Evolutionary conservation across 2,329 filamentous ascomycete genomes (phyloP).

Genomic region (Penicillium sp.): DNA sequence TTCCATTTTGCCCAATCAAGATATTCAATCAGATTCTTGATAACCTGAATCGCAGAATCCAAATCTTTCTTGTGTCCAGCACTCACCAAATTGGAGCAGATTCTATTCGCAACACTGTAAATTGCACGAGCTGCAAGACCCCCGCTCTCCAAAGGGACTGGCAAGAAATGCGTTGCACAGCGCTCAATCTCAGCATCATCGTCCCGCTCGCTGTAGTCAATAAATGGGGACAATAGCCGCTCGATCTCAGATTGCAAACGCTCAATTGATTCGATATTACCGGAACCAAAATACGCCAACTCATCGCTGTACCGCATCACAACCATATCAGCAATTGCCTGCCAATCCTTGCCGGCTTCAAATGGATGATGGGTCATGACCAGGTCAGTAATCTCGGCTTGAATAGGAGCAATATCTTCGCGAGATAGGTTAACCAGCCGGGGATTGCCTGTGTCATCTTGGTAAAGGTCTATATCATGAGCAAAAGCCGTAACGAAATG

Average conservation of each 20-base stretch:
- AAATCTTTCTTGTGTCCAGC: slow-evolving; percentile 24
- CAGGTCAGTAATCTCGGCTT: slow-evolving; percentile 48
- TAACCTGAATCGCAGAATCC: slow-evolving; percentile 26
- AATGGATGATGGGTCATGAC: slow-evolving; percentile 34
- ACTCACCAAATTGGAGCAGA: slow-evolving; percentile 35
- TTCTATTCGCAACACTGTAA: slow-evolving; percentile 28
- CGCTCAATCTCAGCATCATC: slow-evolving; percentile 27
- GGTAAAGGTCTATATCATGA: slow-evolving; percentile 46
- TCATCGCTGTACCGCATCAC: slow-evolving; percentile 61
- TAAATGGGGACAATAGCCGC: slow-evolving; percentile 34
- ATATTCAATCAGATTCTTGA: slow-evolving; percentile 48
- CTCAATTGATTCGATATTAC: slow-evolving; percentile 22
- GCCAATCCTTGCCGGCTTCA: slow-evolving; percentile 58
- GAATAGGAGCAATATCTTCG: slow-evolving; percentile 38
- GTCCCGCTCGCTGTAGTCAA: slow-evolving; percentile 36
- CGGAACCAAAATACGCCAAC: slow-evolving; percentile 44
- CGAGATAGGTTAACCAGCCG: slow-evolving; percentile 36
- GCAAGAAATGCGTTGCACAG: slow-evolving; percentile 39
- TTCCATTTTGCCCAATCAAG: slow-evolving; percentile 63
- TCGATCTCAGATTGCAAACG: slow-evolving; percentile 31
- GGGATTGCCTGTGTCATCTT: slow-evolving; percentile 37
- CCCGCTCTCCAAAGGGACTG: slow-evolving; percentile 12
- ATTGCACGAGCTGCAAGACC: slow-evolving; percentile 31
- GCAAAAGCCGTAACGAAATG: slow-evolving; percentile 50
- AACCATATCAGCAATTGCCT: slow-evolving; percentile 64